phyloP scores from a whole-genome alignment of 2,329 filamentous ascomycete genomes.

The Ceratocystiopsis minuta region DNA sequence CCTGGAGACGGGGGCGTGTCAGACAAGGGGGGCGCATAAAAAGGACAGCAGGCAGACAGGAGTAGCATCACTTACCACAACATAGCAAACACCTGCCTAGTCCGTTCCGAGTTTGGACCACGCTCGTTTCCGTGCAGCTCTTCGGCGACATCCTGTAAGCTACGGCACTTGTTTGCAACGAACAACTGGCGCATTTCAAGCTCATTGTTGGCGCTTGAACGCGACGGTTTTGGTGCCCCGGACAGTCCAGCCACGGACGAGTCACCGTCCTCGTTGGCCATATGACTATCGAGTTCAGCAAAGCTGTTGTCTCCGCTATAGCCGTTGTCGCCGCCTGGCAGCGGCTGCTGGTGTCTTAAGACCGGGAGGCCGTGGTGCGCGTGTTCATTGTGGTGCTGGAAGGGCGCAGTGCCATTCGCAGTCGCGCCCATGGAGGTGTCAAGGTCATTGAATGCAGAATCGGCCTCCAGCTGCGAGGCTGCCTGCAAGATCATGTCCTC shows the following conservation, averaged over 20 bases:
- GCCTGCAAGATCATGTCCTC: constrained; percentile 44
- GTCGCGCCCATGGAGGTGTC: constrained; percentile 28
- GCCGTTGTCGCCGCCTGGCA: constrained; percentile 33
- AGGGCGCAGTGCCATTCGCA: constrained; percentile 18
- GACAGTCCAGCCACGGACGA: constrained; percentile 24
- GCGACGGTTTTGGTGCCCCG: constrained; percentile 35
- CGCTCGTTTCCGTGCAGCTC: constrained; percentile 66
- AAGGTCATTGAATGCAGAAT: constrained; percentile 26
- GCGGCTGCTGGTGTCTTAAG: constrained; percentile 30
- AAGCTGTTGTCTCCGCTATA: constrained; percentile 35
- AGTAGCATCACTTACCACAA: constrained; percentile 58
- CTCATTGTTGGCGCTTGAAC: constrained; percentile 63
- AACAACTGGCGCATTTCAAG: constrained; percentile 64
- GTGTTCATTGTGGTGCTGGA: constrained; percentile 22
- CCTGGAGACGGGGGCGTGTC: constrained; percentile 25
- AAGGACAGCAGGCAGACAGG: neutral
- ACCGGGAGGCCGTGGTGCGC: constrained; percentile 12
- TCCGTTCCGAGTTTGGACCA: constrained; percentile 65
- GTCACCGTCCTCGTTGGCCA: constrained; percentile 38
- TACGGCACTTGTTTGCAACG: constrained; percentile 47
- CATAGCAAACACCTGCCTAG: constrained; percentile 77
- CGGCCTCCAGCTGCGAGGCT: constrained; percentile 34
- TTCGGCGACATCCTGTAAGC: constrained; percentile 51
- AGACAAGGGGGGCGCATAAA: constrained; percentile 4
- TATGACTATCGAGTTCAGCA: constrained; percentile 38